phyloP scores from a whole-genome alignment of 495 filamentous ascomycete genomes.

The Entonaema liquescens region DNA sequence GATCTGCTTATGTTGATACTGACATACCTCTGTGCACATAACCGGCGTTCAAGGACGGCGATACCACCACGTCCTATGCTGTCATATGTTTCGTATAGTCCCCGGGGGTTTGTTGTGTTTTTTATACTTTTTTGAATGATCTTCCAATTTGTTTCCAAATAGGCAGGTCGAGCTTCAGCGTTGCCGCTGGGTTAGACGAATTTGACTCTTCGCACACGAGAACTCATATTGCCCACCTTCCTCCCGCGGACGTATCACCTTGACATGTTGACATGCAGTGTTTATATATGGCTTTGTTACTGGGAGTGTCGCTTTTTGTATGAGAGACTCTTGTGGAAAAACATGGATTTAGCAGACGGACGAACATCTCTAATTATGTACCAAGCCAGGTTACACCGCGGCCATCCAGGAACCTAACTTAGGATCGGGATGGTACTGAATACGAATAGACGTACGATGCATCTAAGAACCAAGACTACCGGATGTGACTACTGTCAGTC shows the following conservation, averaged over 20 bases:
- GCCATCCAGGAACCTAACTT: slow-evolving; percentile 6
- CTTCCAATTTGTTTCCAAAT: slow-evolving; percentile 29
- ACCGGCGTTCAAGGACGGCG: slow-evolving; percentile 2
- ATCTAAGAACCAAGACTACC: slow-evolving; percentile 25
- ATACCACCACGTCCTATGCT: slow-evolving; percentile 15
- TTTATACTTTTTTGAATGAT: slow-evolving; percentile 25
- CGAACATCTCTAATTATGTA: slow-evolving; percentile 13
- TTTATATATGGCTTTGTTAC: slow-evolving; percentile 5
- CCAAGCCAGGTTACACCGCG: slow-evolving; percentile 5
- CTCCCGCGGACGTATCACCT: slow-evolving; percentile 21
- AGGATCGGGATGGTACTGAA: slow-evolving; percentile 20
- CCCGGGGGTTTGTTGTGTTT: not conserved
- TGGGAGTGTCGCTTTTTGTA: not conserved
- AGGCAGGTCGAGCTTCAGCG: slow-evolving; percentile 31
- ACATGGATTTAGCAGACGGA: slow-evolving; percentile 17
- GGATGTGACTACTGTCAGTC: slow-evolving; percentile 26
- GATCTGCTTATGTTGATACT: not conserved
- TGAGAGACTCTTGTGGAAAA: not conserved
- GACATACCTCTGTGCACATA: not conserved
- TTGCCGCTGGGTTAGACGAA: slow-evolving; percentile 22
- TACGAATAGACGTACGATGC: slow-evolving; percentile 20
- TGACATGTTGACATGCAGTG: slow-evolving; percentile 26
- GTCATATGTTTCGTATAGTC: slow-evolving; percentile 29
- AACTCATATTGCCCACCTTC: slow-evolving; percentile 23
- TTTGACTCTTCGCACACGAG: slow-evolving; percentile 13